Conservation (phyloP, 2,329 filamentous ascomycete genomes). For the Chaetomiaceae sp. region DNA sequence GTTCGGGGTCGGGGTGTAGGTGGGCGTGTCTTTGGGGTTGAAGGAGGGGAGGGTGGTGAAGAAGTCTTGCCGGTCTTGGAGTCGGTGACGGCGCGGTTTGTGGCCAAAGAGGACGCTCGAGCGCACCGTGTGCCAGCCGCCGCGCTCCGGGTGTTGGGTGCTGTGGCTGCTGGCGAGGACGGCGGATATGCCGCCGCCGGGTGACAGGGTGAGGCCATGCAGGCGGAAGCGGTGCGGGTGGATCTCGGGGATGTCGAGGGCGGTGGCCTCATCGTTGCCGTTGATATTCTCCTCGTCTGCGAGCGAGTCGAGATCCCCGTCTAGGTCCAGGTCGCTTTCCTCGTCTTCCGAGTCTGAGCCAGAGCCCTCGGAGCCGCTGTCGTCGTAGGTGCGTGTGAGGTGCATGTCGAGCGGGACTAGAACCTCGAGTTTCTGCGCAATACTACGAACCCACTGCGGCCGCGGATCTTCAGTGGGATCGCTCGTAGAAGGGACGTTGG, state of each 20-base stretch:
- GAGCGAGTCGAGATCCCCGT: conserved; percentile 8
- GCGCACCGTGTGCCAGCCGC: conserved; percentile 33
- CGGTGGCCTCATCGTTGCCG: conserved; percentile 10
- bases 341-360: conserved; percentile 14
- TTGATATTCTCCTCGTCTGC: conserved; percentile 20
- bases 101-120: conserved; percentile 37
- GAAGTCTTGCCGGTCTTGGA: too few species aligned
- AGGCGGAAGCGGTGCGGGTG: conserved; percentile 47
- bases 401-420: conserved; percentile 43
- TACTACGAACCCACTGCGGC: conserved; percentile 45
- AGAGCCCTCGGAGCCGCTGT: conserved; percentile 16
- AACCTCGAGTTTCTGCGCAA: conserved; percentile 41
- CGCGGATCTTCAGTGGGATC: conserved; percentile 18
- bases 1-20: neutral
- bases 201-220: conserved; percentile 49
- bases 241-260: conserved; percentile 35
- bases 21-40: conserved; percentile 9
- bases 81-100: conserved; percentile 21
- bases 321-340: conserved; percentile 17
- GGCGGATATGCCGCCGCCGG: conserved; percentile 47
- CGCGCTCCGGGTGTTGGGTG: conserved; percentile 44
- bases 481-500: conserved; percentile 36
- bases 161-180: conserved; percentile 47
- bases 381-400: conserved; percentile 33
- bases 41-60: too few species aligned